Base-by-base conservation (phyloP, 140 eudicot species). In the Stevia rebaudiana region DNA sequence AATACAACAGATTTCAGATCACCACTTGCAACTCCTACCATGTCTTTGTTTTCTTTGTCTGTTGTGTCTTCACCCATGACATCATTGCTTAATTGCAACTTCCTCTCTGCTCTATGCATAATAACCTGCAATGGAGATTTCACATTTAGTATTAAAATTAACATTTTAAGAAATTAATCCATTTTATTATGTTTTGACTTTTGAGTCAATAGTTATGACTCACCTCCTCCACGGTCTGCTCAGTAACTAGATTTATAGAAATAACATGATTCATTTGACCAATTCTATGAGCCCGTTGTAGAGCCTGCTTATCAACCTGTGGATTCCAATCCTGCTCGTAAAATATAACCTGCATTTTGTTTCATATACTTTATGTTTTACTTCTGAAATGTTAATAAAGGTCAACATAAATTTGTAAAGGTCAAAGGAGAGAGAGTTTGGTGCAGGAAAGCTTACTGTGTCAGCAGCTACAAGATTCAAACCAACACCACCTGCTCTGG, bases 311-410 rank as follows among this genome's bases (percentile, higher is more conserved):
- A 67, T 92, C 99, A 74, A 92, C 97, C 80, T 92, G 99, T 42
- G 99, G 99, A 74, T 92, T 92, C 99, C 99, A 92, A 60, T 92
- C 99, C 72, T 92, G 99, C 82, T 92, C 99, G 47, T 88, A 92
- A 78, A 92, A 92, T 68, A 92, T 81, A 53, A 92, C 99, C 99
- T 92, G 72, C 74, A 79, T 39, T 44, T 49, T 21, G 65, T 23
- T 23, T 58, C 33, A 63, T 65, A n/a, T n/a, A n/a, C 33, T 17
- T 12, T 39, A 61, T 25, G 48, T 46, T 19, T 4, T 48, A 8
- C 30, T 25, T 54, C 2, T 28, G 23, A 25, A 25, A 54, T 54
- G 0, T 25, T 50, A 44, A 5, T 44, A 44, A 44, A 6, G 51
- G 10, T 21, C 8, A 9, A 52, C 63, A 24, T 8, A 54, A 59